Base-by-base conservation (phyloP, 805 yeast genomes). In the Candida montana region DNA sequence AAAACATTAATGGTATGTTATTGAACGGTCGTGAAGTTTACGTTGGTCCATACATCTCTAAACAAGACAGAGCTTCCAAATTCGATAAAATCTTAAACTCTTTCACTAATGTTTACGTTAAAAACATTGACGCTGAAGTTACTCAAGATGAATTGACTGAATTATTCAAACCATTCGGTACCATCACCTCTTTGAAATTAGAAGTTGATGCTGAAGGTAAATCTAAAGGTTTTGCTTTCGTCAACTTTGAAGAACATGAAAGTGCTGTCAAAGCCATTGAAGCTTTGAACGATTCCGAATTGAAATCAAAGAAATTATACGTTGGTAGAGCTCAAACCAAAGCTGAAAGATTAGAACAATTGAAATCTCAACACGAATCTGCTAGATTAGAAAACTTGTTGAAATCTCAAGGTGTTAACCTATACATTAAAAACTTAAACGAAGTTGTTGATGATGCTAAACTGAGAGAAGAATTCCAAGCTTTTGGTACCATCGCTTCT, bases 251-350 rank as follows among this genome's bases (percentile, higher is more conserved):
- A 68, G 64, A 69, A 56, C 99, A 91, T 69, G 89, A 83, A 60
- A 75, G 80, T 55, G 99, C 99, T 53, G 79, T 75, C 57, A 79
- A 79, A 71, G 96, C 98, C 47, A 95, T 91, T 55, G 97, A 87
- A 41, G 93, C 75, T 60, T 79, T 91, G 66, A 86, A 93, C 72
- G 96, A 83, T 65, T 72, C 68, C 56, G 98, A 93, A 63, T 67
- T 83, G 65, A 80, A 79, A 59, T 95, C 93, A 61, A 87, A 86
- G 74, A 78, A 74, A 68, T 71, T 93, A 53, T 93, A 81, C 67
- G 99, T 91, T 61, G 96, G 97, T 61, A 88, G 99, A 72, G 99
- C 99, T 57, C 99, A 93, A 77, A 91, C 89, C 89, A 91, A 89
- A 80, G 77, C 85, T 69, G 99, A 93, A 79, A 90, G 99, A 77